These are phyloP conservation scores for Wallacemonas sp. DNA, from an alignment of 208 protist genomes.

Conservation along the genomic window DNA sequence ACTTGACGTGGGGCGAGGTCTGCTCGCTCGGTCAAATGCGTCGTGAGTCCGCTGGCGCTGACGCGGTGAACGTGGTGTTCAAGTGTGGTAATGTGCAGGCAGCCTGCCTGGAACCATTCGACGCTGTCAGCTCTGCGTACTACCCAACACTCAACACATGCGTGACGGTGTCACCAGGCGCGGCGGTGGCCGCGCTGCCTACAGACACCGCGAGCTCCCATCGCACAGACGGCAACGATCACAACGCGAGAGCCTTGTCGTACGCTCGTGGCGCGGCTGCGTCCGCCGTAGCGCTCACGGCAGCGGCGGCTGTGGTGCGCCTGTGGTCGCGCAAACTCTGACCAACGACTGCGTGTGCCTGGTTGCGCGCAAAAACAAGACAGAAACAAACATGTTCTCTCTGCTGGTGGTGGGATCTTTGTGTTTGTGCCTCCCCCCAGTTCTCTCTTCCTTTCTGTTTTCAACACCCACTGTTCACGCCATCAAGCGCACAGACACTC, in stretches of 20 bases:
- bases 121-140: constrained; percentile 26
- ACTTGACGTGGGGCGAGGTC: constrained; percentile 46
- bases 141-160: constrained; percentile 36
- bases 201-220: no score
- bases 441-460: background rate
- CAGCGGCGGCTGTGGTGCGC: background rate
- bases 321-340: background rate
- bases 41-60: background rate
- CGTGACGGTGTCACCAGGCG: background rate
- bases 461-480: background rate
- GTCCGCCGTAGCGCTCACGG: background rate
- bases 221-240: no score
- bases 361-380: constrained; percentile 10
- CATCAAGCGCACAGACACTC: no score
- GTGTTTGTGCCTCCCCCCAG: background rate
- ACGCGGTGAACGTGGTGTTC: constrained; percentile 17
- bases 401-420: background rate
- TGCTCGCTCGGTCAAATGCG: constrained; percentile 43
- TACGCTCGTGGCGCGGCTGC: background rate
- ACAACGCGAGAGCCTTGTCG: no score
- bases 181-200: no score
- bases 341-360: background rate
- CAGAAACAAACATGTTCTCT: constrained; percentile 12
- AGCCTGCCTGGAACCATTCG: constrained; percentile 27
- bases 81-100: constrained; percentile 29